Base-by-base conservation (phyloP, 495 filamentous ascomycete genomes). In the Xylaria nigripes region DNA sequence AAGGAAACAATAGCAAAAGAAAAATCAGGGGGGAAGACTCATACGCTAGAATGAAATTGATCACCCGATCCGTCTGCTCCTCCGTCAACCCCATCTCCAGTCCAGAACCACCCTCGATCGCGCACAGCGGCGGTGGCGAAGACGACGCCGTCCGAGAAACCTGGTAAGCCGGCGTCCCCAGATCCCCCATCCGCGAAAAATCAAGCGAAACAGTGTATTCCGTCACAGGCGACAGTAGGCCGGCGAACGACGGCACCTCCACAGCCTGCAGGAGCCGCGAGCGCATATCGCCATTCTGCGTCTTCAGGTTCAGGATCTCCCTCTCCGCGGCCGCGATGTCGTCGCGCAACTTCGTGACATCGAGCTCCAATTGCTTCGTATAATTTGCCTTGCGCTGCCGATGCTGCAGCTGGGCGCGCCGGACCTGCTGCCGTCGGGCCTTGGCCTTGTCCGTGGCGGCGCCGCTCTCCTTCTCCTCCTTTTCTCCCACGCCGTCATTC, bases 321-420 rank as follows among this genome's bases (percentile, higher is more conserved):
- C 41, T 51, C 60, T 74, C 67, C 2, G 65, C 56, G 19, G 36
- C 48, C 29, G 65, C 62, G 56, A 80, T 76, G 61, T 72, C 55
- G 23, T 76, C 70, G 9, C 76, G 71, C 21, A 75, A 59, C 27
- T 64, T 58, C 16, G 66, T 65, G 1, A 76, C 59, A 48, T 78
- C 76, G 57, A 65, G 62, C 69, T 80, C 77, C 29, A 78, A 70
- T 59, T 73, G 59, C 55, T 72, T 73, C 51, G 75, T 68, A 60
- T 78, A 74, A 63, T 78, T 74, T 21, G 70, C 71, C 58, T 80
- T 78, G 25, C 74, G 70, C 57, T 78, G 72, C 5, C 76, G 73
- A 55, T 80, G 76, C 56, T 76, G 71, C 42, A 69, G 71, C 61
- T 80, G 76, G 2, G 76, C 76, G 50, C 70, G 74, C 21, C 75